These are phyloP conservation scores for Fonsecaea erecta DNA, from an alignment of 2,329 filamentous ascomycete species.

Conservation along the genomic window DNA sequence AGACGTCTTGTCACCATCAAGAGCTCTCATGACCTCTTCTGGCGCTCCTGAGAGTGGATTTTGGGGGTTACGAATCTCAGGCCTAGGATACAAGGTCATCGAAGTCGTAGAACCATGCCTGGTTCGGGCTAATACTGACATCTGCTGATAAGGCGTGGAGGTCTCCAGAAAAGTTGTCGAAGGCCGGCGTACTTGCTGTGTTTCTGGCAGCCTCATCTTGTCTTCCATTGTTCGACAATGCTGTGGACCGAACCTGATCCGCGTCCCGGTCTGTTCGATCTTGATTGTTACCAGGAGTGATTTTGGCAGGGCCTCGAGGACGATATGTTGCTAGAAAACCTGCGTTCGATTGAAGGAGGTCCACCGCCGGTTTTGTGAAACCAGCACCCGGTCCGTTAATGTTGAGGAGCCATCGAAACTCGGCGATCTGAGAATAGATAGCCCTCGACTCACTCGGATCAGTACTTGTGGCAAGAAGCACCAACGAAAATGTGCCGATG, in stretches of 20 bases:
- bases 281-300: not conserved
- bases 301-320: not conserved
- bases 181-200: not conserved
- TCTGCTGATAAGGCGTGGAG: not conserved
- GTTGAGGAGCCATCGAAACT: constrained; percentile 21
- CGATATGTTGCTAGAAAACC: constrained; percentile 8
- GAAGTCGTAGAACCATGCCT: constrained; percentile 13
- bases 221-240: not conserved
- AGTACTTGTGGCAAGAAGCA: constrained; percentile 10
- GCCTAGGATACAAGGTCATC: constrained; percentile 5
- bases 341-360: constrained; percentile 13
- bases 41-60: not conserved
- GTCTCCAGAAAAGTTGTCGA: not conserved
- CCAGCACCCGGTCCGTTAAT: constrained; percentile 15
- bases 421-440: constrained; percentile 16
- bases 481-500: constrained; percentile 78
- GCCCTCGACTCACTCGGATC: constrained; percentile 5
- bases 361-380: constrained; percentile 13
- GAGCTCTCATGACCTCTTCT: not conserved
- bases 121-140: not conserved
- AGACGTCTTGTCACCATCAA: not conserved
- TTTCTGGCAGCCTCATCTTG: not conserved
- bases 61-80: not conserved
- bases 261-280: not conserved
- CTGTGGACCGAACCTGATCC: not conserved